phyloP scores from a whole-genome alignment of 148 eudicot species.

The Salicornia ramosissima region DNA sequence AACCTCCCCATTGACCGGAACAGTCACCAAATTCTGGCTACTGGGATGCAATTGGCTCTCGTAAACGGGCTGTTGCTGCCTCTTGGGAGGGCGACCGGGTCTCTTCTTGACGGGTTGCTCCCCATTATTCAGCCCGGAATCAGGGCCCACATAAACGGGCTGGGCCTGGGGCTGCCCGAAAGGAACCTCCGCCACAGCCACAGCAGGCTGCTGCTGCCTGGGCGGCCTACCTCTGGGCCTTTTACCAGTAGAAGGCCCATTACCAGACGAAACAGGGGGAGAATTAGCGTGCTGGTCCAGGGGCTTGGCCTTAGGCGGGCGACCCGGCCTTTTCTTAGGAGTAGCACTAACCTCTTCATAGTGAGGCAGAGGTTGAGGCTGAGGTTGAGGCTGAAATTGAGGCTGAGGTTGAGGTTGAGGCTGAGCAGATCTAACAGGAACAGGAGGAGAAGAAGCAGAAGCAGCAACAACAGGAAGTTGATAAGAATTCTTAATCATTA shows the following conservation, averaged over 20 bases:
- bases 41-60: background rate
- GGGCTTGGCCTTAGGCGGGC: slow-evolving; percentile 50
- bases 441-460: background rate
- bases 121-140: background rate
- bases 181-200: slow-evolving; percentile 26
- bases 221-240: slow-evolving; percentile 55
- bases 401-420: slow-evolving; percentile 23
- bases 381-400: slow-evolving; percentile 1
- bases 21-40: background rate
- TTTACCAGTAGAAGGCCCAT: slow-evolving; percentile 22
- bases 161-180: slow-evolving; percentile 1
- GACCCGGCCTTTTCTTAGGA: slow-evolving; percentile 50
- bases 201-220: slow-evolving; percentile 15
- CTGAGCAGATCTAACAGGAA: slow-evolving; percentile 11
- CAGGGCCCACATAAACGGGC: background rate
- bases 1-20: background rate
- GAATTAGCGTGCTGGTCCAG: background rate
- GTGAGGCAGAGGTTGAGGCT: background rate
- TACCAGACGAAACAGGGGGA: background rate
- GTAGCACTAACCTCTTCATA: too few relatives aligned
- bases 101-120: background rate
- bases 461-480: slow-evolving; percentile 25
- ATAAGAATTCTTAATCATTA: slow-evolving; percentile 59
- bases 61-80: background rate
- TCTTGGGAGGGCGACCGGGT: background rate